These are phyloP conservation scores for Nothophytophthora sp. DNA, from an alignment of 352 stramenopile genomes.

Conservation along the genomic window DNA sequence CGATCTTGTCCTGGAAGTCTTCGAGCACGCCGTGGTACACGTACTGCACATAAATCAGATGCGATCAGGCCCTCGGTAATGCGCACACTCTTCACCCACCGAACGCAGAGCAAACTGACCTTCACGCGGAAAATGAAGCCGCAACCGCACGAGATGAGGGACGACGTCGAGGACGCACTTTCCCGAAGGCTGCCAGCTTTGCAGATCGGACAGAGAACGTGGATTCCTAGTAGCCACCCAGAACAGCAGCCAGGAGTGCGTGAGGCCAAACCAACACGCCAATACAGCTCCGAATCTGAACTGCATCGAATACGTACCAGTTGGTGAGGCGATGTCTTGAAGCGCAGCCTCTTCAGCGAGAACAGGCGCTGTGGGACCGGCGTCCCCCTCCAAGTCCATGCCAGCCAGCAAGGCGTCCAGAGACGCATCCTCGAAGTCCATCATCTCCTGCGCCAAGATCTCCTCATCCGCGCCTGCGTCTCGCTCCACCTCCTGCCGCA, in stretches of 20 bases:
- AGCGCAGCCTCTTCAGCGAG: not conserved
- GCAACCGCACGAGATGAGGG: conserved; percentile 44
- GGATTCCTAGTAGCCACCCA: conserved; percentile 5
- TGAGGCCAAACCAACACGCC: not conserved
- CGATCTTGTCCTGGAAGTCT: conserved; percentile 65
- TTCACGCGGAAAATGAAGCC: conserved; percentile 55
- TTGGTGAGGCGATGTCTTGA: not conserved
- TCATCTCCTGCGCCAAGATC: conserved; percentile 50
- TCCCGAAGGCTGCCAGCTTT: conserved; percentile 41
- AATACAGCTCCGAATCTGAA: not conserved
- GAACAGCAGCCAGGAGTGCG: not conserved
- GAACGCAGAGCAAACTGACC: conserved; percentile 9
- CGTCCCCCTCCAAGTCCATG: conserved; percentile 51
- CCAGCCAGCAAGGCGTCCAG: conserved; percentile 68
- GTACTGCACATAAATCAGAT: conserved; percentile 18
- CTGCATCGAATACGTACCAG: no score
- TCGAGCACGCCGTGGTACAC: conserved; percentile 53
- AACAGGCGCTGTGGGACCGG: not conserved
- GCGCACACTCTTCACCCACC: not conserved
- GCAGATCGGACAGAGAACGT: conserved; percentile 56
- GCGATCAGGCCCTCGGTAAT: not conserved
- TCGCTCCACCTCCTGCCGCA: conserved; percentile 48
- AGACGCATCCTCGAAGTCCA: conserved; percentile 69
- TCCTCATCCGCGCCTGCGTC: conserved; percentile 30
- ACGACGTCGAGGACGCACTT: conserved; percentile 3